Base-by-base conservation (phyloP, 176 grass and related monocot genomes). In the Guadua angustifolia region DNA sequence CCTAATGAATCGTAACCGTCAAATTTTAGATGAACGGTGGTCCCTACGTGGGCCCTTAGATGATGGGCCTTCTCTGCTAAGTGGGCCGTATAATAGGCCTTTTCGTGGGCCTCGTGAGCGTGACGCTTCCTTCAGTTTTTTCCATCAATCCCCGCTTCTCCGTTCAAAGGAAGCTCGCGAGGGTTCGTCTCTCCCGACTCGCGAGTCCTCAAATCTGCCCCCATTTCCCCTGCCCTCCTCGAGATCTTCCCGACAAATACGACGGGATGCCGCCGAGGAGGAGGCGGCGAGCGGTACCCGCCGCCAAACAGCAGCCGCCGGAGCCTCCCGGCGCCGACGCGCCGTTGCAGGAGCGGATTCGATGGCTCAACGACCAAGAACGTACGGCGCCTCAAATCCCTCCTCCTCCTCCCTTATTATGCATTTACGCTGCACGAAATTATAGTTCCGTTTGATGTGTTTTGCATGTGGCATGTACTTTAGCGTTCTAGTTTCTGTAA, bases 321-420 rank as follows among this genome's bases (percentile, higher is more conserved):
- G 26, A 43, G 75, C 85, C 85, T 4, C 61, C 81, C 1, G 52
- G 75, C 22, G 61, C 52, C 22, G 76, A 91, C 61, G 75, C 80
- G 39, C 46, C 74, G 32, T 42, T 66, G 73, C 58, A 33, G 36
- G 87, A 92, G 68, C 38, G 57, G 74, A 53, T 83, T 63, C 38
- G 15, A 3, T 79, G 66, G 69, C n/a, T 76, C 64, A 79, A 67
- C 50, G 59, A 79, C 18, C 86, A 77, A 38, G 90, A 92, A 78
- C 2, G 90, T 88, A 88, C 21, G 66, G 8, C 60, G 59, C 57
- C 24, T 15, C 66, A 2, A 6, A 69, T 25, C 55, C 53, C 69
- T 79, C 17, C 16, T 0, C 3, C 6, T 10, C 9, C 24, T 1
- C 59, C 47, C 22, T 14, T 4, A 15, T 19, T 21, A 11, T 11